Percentiles rank a stretch among this genome's conserved stretches.
Conservation (phyloP, 441 rosid genomes). For the Jatropha multifida region DNA sequence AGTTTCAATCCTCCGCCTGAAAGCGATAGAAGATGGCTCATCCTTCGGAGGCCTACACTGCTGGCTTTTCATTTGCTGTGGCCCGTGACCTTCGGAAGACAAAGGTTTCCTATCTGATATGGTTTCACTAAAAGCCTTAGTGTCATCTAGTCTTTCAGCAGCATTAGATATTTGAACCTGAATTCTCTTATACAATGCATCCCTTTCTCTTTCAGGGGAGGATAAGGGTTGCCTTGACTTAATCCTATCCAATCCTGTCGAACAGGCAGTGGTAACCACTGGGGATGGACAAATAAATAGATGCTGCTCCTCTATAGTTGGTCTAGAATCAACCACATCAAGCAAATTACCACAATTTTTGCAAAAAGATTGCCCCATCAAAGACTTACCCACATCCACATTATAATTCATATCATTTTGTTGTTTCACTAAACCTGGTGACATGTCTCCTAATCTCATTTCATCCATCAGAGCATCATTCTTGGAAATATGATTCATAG, state of each 20-base stretch:
- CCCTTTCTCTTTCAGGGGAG: conserved; percentile 36
- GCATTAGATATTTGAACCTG: conserved; percentile 24
- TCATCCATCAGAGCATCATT: conserved; percentile 34
- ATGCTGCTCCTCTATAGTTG: conserved; percentile 31
- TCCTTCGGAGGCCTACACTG: conserved; percentile 41
- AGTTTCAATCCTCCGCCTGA: conserved; percentile 31
- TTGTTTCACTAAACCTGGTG: conserved; percentile 32
- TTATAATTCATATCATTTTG: conserved; percentile 20
- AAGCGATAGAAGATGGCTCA: conserved; percentile 31
- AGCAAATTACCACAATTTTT: conserved; percentile 61
- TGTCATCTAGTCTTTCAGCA: conserved; percentile 26
- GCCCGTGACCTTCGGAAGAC: conserved; percentile 27
- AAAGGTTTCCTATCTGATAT: conserved; percentile 30
- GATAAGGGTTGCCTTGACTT: conserved; percentile 30
- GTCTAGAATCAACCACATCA: conserved; percentile 37
- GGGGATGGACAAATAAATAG: conserved; percentile 24
- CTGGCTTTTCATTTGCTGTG: conserved; percentile 27
- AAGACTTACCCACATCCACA: conserved; percentile 23
- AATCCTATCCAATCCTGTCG: conserved; percentile 28
- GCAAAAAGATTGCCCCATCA: conserved; percentile 48
- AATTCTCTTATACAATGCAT: conserved; percentile 32
- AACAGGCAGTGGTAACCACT: conserved; percentile 13
- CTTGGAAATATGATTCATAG: conserved; percentile 29
- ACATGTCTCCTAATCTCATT: conserved; percentile 16
- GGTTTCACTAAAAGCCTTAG: conserved; percentile 13